Evolutionary conservation across 441 rosid genomes (phyloP), one percentile per base, ranked within the genome.

Genomic region (Bruguiera hainesii): DNA sequence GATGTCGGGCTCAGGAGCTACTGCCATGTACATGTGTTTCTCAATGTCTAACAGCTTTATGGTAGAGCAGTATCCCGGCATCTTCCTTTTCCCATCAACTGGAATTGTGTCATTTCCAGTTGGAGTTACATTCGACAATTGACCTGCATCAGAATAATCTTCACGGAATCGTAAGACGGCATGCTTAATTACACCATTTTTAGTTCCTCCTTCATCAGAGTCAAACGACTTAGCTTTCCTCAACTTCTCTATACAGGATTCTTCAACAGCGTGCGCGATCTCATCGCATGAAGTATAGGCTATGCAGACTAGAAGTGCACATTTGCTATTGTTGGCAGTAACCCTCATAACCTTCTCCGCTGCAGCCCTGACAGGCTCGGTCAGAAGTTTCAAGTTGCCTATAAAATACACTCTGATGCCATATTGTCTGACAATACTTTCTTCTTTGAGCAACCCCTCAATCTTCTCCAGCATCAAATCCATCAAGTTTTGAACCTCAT

Each of bases 1-100:
- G 55, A 89, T 74, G 73, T 90, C 97, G 8, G 94, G 98, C 66
- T 89, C 78, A n/a, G 96, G 97, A 7, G 87, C 92, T 46, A 82
- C 84, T 3, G 84, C 76, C 93, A 86, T 89, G 68, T 83, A 80
- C 93, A 89, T 84, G 64, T 80, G 74, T 75, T 76, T 80, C 76
- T 87, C 83, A 28, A 85, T 65, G 61, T 89, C 90, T 42, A 74
- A 83, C 67, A 74, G 65, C 63, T 79, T 82, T 72, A 88, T 76
- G 19, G 28, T 52, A 11, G 71, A 71, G 66, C 9, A 19, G n/a
- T 64, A 33, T 33, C 42, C 67, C 61, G 60, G 68, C 75, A 21
- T 13, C 37, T 29, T 29, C 71, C 59, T 52, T 58, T 61, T 26
- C 48, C 50, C 65, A 26, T 23, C 65, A 50, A 30, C 35, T 18